Evolutionary conservation across 2,329 filamentous ascomycete species (phyloP).

Genomic region (Sporothrix variecibatus): DNA sequence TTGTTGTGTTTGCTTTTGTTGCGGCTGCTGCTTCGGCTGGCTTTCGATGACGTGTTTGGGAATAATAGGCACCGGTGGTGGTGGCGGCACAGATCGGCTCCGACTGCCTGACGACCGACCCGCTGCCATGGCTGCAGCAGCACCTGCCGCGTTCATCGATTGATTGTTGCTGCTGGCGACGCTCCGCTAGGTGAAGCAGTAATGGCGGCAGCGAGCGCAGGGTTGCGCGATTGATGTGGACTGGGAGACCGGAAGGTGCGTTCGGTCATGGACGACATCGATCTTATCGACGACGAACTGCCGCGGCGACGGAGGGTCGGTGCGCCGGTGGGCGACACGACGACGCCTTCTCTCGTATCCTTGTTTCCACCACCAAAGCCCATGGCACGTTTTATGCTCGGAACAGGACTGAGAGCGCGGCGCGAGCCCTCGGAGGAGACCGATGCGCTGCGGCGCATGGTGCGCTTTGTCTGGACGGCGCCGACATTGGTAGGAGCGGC

Average conservation of each 20-base stretch:
- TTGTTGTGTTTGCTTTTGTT: background rate
- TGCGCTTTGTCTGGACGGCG: constrained; percentile 86
- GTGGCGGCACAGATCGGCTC: constrained; percentile 62
- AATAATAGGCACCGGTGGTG: constrained; percentile 63
- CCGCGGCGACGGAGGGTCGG: constrained; percentile 60
- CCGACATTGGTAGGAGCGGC: constrained; percentile 77
- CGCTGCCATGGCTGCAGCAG: constrained; percentile 20
- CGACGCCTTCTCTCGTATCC: constrained; percentile 17
- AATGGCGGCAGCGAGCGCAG: too few species aligned
- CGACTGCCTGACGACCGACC: constrained; percentile 24
- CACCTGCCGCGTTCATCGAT: constrained; percentile 19
- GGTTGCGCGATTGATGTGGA: constrained; percentile 45
- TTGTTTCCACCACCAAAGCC: constrained; percentile 22
- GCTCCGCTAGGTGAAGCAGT: background rate
- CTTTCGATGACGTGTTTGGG: constrained; percentile 50
- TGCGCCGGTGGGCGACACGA: constrained; percentile 22
- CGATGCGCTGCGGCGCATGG: constrained; percentile 70
- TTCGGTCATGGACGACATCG: constrained; percentile 82
- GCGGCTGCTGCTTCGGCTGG: background rate
- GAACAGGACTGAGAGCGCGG: constrained; percentile 29
- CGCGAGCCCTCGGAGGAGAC: constrained; percentile 60
- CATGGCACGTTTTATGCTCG: constrained; percentile 25
- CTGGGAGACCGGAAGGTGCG: constrained; percentile 83
- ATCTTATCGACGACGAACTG: constrained; percentile 69
- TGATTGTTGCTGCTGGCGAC: background rate